phyloP scores from a whole-genome alignment of 495 filamentous ascomycete species.

The Oleoguttula mirabilis region DNA sequence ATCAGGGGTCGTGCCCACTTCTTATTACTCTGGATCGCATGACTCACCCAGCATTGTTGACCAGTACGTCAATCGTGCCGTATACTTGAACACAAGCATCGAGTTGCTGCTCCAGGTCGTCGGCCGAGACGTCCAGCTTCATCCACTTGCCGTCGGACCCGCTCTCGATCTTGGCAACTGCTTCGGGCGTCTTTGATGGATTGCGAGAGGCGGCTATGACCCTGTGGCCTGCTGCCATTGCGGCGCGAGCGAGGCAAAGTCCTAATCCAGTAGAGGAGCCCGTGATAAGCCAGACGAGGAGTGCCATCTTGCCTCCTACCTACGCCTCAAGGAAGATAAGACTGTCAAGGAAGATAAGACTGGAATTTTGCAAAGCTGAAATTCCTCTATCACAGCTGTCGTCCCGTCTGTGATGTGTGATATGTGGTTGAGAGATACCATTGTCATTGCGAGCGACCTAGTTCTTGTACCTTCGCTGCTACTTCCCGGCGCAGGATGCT shows the following conservation, averaged over 20 bases:
- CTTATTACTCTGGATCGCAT: too few relatives aligned
- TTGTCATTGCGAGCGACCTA: too few relatives aligned
- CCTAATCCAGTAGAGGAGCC: slow-evolving; percentile 7
- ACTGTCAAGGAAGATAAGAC: too few relatives aligned
- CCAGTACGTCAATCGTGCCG: slow-evolving; percentile 4
- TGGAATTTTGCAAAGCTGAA: too few relatives aligned
- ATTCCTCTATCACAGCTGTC: too few relatives aligned
- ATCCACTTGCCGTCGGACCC: neutral
- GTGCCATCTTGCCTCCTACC: too few relatives aligned
- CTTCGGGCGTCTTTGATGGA: neutral
- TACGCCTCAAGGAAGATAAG: too few relatives aligned
- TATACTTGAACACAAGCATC: neutral
- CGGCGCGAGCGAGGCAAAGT: neutral
- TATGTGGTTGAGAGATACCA: too few relatives aligned
- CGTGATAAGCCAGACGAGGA: slow-evolving; percentile 9
- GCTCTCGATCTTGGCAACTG: neutral
- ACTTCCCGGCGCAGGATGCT: too few relatives aligned
- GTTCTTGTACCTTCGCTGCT: too few relatives aligned
- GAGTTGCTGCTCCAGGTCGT: slow-evolving; percentile 4
- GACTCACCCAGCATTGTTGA: slow-evolving; percentile 9
- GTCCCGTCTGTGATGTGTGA: too few relatives aligned
- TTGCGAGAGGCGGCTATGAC: neutral
- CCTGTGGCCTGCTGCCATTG: neutral
- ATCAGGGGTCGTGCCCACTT: too few relatives aligned
- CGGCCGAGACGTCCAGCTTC: neutral